These are phyloP conservation scores for Tolypocladium inflatum DNA, from an alignment of 2,329 filamentous ascomycete species.

Conservation along the genomic window DNA sequence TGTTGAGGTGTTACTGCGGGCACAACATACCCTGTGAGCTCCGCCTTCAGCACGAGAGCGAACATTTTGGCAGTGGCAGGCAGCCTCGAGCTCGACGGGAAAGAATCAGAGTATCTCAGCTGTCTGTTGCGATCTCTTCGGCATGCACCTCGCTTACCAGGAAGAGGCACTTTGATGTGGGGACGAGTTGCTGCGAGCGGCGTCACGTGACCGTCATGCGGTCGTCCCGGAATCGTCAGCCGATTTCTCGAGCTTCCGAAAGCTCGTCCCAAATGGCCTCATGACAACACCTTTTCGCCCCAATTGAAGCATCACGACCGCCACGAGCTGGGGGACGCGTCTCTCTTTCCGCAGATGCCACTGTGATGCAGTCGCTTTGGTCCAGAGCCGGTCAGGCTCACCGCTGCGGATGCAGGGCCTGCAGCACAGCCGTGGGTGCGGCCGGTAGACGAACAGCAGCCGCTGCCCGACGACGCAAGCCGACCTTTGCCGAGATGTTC, in stretches of 20 bases:
- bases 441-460: conserved; percentile 42
- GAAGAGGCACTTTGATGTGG: background rate
- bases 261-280: background rate
- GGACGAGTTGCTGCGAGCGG: background rate
- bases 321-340: background rate
- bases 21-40: conserved; percentile 53
- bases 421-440: conserved; percentile 38
- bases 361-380: conserved; percentile 59
- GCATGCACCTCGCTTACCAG: background rate
- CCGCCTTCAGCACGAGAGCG: conserved; percentile 56
- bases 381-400: conserved; percentile 55
- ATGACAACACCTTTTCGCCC: background rate
- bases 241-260: background rate
- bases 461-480: conserved; percentile 36
- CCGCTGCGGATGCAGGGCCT: conserved; percentile 55
- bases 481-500: conserved; percentile 43
- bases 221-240: background rate
- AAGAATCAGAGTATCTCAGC: background rate
- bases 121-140: background rate
- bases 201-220: conserved; percentile 1
- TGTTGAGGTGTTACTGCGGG: background rate
- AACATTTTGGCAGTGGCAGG: conserved; percentile 41
- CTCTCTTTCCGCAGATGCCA: conserved; percentile 11
- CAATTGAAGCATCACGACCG: conserved; percentile 2
- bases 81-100: background rate